These are phyloP conservation scores for Fusarium pilosicola DNA, from an alignment of 2,329 filamentous ascomycete species.

Conservation along the genomic window DNA sequence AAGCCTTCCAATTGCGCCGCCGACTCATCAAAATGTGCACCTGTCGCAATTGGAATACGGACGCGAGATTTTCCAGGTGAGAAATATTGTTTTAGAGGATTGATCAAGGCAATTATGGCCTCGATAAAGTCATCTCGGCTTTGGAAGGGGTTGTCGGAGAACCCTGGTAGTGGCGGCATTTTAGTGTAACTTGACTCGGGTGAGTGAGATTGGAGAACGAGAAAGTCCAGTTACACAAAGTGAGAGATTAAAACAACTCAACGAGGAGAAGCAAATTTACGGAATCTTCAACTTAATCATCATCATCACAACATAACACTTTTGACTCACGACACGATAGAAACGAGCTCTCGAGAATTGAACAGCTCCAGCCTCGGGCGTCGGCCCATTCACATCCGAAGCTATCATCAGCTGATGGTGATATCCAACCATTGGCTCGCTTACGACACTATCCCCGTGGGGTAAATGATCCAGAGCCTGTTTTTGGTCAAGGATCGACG, in stretches of 20 bases:
- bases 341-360: neutral
- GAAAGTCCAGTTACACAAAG: neutral
- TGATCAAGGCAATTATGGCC: conserved; percentile 49
- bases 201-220: neutral
- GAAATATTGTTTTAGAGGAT: conserved; percentile 47
- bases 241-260: neutral
- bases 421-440: conserved; percentile 21
- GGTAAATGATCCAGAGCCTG: neutral
- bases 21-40: conserved; percentile 55
- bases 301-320: neutral
- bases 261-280: neutral
- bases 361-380: conserved; percentile 12
- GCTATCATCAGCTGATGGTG: neutral
- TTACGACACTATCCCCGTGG: conserved; percentile 12
- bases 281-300: neutral
- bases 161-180: conserved; percentile 53
- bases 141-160: conserved; percentile 53
- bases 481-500: neutral
- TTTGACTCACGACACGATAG: neutral
- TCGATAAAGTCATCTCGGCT: conserved; percentile 50
- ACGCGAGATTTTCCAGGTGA: conserved; percentile 51
- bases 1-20: conserved; percentile 59
- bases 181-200: neutral
- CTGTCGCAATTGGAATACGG: conserved; percentile 50
- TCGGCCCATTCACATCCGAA: conserved; percentile 26